These are phyloP conservation scores for Solanum sparsipilum DNA, from an alignment of 257 asterid genomes.

Conservation along the genomic window DNA sequence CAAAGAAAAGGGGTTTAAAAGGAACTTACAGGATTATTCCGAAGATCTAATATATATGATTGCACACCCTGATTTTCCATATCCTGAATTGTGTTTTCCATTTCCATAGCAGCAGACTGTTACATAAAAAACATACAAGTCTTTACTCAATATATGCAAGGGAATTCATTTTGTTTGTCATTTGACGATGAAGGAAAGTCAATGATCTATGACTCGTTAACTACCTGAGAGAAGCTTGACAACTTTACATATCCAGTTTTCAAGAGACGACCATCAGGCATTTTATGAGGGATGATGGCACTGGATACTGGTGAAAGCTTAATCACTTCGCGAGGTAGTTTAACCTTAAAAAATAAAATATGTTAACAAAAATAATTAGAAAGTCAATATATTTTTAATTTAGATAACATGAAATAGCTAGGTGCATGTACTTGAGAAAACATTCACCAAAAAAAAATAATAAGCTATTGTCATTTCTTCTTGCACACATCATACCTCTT, in stretches of 20 bases:
- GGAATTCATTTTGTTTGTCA: neutral
- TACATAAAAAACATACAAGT: neutral
- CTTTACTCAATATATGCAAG: neutral
- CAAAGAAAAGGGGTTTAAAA: neutral
- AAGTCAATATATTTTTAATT: neutral
- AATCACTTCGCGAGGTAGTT: constrained; percentile 79
- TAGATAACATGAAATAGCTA: neutral
- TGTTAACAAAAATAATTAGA: neutral
- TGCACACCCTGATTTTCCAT: constrained; percentile 94
- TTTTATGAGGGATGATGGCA: constrained; percentile 57
- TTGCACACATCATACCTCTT: constrained; percentile 43
- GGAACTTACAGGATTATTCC: constrained; percentile 76
- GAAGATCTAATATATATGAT: constrained; percentile 76
- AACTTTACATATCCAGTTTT: constrained; percentile 84
- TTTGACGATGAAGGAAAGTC: neutral
- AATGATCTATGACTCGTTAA: neutral
- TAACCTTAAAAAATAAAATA: constrained; percentile 31
- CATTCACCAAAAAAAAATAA: neutral
- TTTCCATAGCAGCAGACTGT: constrained; percentile 80
- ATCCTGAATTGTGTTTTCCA: constrained; percentile 67
- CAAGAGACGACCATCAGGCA: constrained; percentile 54
- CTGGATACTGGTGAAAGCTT: constrained; percentile 71
- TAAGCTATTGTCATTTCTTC: neutral
- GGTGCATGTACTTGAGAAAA: neutral
- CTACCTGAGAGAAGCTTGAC: constrained; percentile 78